Conservation (phyloP, 306 rosid species). For the Fragaria nilgerrensis region DNA sequence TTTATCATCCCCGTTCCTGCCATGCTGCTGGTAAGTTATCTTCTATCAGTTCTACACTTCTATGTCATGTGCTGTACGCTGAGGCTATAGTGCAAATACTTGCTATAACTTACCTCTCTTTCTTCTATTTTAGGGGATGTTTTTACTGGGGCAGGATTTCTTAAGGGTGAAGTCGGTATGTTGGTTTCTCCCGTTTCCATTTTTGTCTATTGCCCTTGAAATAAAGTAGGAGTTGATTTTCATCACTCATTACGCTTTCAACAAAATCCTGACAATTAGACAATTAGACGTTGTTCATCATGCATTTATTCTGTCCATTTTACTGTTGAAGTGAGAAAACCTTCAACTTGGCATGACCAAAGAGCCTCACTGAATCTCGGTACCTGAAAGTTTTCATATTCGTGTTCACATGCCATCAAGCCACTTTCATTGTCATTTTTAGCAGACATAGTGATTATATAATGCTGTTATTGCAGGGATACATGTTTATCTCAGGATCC, state of each 20-base stretch:
- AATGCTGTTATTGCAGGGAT: constrained; percentile 51
- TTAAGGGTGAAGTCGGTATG: constrained; percentile 58
- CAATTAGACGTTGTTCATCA: background rate
- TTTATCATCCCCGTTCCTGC: constrained; percentile 83
- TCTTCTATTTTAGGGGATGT: constrained; percentile 57
- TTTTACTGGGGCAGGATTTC: constrained; percentile 63
- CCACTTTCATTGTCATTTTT: constrained; percentile 3
- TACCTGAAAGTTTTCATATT: background rate
- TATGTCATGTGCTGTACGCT: constrained; percentile 13
- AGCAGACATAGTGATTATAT: background rate
- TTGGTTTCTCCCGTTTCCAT: constrained; percentile 6
- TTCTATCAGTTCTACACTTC: background rate
- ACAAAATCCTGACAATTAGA: background rate
- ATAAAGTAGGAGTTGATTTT: background rate
- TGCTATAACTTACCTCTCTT: constrained; percentile 25
- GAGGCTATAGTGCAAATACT: constrained; percentile 26
- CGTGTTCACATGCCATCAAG: background rate
- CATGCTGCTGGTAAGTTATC: constrained; percentile 55
- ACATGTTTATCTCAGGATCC: constrained; percentile 60
- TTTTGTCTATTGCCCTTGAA: background rate
- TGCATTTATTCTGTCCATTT: background rate
- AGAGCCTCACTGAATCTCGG: background rate
- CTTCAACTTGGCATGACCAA: background rate
- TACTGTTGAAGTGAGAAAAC: background rate
- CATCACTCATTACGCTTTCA: background rate